Base-by-base conservation (phyloP, 108 stramenopile genomes). In the Schizochytrium sp. region DNA sequence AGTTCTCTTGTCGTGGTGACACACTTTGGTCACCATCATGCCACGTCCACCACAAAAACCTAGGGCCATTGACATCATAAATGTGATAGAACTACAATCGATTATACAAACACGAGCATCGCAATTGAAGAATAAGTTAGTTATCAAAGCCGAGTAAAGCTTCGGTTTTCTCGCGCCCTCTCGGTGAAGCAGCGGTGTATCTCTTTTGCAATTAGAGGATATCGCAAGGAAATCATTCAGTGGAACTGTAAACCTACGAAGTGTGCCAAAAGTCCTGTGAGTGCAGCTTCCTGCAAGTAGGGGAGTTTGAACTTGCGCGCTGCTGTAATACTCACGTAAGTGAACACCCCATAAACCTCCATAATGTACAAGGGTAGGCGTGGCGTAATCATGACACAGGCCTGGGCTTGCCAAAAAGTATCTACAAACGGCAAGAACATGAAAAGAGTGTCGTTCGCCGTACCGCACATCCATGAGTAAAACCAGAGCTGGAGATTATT, bases 381-480 rank as follows among this genome's bases (percentile, higher is more conserved):
- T 12, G 89, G 89, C 4, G 89, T 72, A 17, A 89, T 28, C 89
- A 89, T 89, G 44, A 89, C 53, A 28, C 46, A 56, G 4, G n/a
- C 60, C 72, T 89, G 89, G 4, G 89, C 89, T 40, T 89, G 89
- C 89, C 89, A 89, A 40, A 89, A 89, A 55, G 72, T 89, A 50
- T 89, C 89, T 19, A 55, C 47, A 49, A 89, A 61, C 19, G 89
- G 89, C 19, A 89, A 57, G 72, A 72, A 7, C 89, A 89, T 89
- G 89, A 89, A 89, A 72, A 89, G 57, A 4, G 57, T 17, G 53
- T 89, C 89, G 55, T 89, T 89, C 42, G 72, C 72, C 5, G 89
- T 89, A 4, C 89, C 89, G 55, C 60, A 72, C 40, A 72, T 72
- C 46, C 69, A 72, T n/a, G 46, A 53, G 72, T 53, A 72, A 72